These are phyloP conservation scores for Hyphodiscus hymeniophilus DNA, from an alignment of 495 filamentous ascomycete genomes.

Conservation along the genomic window DNA sequence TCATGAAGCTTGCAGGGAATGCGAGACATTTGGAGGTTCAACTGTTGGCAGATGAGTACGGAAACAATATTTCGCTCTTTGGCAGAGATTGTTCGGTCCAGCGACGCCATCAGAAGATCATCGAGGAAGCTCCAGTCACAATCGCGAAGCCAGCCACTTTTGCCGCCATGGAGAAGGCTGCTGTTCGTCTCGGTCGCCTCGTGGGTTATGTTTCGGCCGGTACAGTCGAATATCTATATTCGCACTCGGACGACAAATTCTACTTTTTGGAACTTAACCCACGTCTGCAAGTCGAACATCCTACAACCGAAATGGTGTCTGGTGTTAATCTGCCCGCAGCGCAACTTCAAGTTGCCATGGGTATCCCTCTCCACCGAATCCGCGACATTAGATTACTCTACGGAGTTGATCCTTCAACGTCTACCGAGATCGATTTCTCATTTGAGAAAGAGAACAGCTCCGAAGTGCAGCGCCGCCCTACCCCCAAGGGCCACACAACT, in stretches of 20 bases:
- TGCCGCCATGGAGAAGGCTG: slow-evolving; percentile 92
- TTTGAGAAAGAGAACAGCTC: slow-evolving; percentile 83
- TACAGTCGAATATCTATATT: slow-evolving; percentile 99
- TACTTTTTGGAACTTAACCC: slow-evolving; percentile 99
- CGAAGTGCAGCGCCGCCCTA: slow-evolving; percentile 78
- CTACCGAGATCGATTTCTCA: slow-evolving; percentile 91
- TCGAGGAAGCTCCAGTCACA: slow-evolving; percentile 96
- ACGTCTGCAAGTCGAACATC: slow-evolving; percentile 97
- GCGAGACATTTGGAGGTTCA: slow-evolving; percentile 97
- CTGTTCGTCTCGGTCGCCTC: slow-evolving; percentile 84
- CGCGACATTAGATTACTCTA: slow-evolving; percentile 94
- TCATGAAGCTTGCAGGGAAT: slow-evolving; percentile 98
- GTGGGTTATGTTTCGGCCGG: slow-evolving; percentile 98
- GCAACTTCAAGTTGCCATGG: slow-evolving; percentile 98
- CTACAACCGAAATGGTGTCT: slow-evolving; percentile 98
- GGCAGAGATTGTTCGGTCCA: slow-evolving; percentile 99
- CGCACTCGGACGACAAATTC: slow-evolving; percentile 96
- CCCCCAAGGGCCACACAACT: slow-evolving; percentile 92
- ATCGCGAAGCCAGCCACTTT: slow-evolving; percentile 86
- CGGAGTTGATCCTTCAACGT: slow-evolving; percentile 81
- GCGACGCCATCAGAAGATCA: slow-evolving; percentile 98
- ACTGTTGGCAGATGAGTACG: slow-evolving; percentile 95
- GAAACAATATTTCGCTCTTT: slow-evolving; percentile 98
- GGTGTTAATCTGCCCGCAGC: slow-evolving; percentile 96
- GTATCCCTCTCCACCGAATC: slow-evolving; percentile 90